phyloP scores from a whole-genome alignment of 495 filamentous ascomycete genomes.

The Aspergillus hancockii region DNA sequence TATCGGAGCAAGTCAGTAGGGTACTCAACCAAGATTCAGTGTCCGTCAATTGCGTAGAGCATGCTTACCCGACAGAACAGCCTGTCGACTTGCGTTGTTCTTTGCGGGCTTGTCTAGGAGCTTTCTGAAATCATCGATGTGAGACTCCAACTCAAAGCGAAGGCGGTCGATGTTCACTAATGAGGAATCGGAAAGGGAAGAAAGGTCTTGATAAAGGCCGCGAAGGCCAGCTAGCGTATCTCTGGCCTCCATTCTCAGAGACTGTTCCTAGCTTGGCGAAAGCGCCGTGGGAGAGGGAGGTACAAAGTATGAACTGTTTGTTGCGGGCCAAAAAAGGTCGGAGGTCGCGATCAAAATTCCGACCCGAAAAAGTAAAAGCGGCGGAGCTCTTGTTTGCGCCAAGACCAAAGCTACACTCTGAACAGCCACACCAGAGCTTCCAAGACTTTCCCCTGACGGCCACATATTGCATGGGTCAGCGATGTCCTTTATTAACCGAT shows the following conservation, averaged over 20 bases:
- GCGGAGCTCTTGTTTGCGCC: conserved; percentile 14
- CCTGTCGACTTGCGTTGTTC: conserved; percentile 65
- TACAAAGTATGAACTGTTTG: conserved; percentile 32
- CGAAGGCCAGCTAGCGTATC: conserved; percentile 68
- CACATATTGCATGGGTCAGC: neutral
- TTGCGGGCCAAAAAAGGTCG: conserved; percentile 32
- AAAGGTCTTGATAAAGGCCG: conserved; percentile 76
- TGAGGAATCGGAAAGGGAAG: conserved; percentile 61
- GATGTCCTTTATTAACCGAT: neutral
- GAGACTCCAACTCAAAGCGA: conserved; percentile 64
- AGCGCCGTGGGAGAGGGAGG: conserved; percentile 29
- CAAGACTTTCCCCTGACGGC: neutral
- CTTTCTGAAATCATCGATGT: conserved; percentile 70
- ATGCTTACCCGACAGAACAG: conserved; percentile 54
- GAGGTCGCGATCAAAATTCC: conserved; percentile 47
- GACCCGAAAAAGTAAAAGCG: conserved; percentile 23
- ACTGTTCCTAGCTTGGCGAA: conserved; percentile 9
- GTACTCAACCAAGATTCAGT: neutral
- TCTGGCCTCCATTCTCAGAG: conserved; percentile 60
- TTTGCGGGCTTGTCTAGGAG: conserved; percentile 75
- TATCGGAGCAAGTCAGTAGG: conserved; percentile 34
- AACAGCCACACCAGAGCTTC: conserved; percentile 10
- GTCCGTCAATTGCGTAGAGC: neutral
- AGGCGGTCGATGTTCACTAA: conserved; percentile 64
- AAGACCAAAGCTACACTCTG: neutral